Base-by-base conservation (phyloP, 805 yeast genomes). In the Saccharomyces mikatae region DNA sequence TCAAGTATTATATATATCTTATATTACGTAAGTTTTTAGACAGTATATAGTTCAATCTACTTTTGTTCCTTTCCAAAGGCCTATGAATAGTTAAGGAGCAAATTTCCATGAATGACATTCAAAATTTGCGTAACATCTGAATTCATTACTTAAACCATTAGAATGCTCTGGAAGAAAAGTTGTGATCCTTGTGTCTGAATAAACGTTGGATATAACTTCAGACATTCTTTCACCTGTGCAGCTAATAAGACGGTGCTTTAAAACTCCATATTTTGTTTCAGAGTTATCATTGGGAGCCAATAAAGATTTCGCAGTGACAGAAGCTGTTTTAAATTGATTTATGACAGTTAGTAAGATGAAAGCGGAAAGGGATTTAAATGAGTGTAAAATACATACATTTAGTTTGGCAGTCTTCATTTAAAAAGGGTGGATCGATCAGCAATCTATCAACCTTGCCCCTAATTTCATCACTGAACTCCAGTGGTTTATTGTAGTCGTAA, bases 141-240 rank as follows among this genome's bases (percentile, higher is more conserved):
- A 90, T 69, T 90, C 97, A 66, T 90, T 90, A 64, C 91, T 84
- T 56, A 90, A 75, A 0, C 96, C 96, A 62, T 87, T 87, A 54
- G 83, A 84, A 64, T 90, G 97, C 60, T 84, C 86, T 0, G 97
- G 97, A 46, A 71, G 66, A 66, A 86, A 90, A 36, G 77, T 73
- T 0, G 96, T 90, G 51, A 83, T 76, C 24, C 72, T 63, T 1
- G 85, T 76, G 47, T 78, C 87, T 4, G 89, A 87, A 63, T 89
- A 89, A 17, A 78, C 78, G 50, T 76, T 71, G 32, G 72, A 65
- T 36, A 89, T 80, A n/a, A 86, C 69, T 2, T 78, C 78, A 24
- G 76, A 74, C 91, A 91, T 90, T 68, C 96, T 78, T 71, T 90
- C 96, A 41, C 97, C 97, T 1, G 97, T 90, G 59, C 92, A 86